A percentile compares a stretch with the other conserved stretches of the same genome.
Conservation (phyloP, 2,329 filamentous ascomycete genomes). For the Boeremia exigua region DNA sequence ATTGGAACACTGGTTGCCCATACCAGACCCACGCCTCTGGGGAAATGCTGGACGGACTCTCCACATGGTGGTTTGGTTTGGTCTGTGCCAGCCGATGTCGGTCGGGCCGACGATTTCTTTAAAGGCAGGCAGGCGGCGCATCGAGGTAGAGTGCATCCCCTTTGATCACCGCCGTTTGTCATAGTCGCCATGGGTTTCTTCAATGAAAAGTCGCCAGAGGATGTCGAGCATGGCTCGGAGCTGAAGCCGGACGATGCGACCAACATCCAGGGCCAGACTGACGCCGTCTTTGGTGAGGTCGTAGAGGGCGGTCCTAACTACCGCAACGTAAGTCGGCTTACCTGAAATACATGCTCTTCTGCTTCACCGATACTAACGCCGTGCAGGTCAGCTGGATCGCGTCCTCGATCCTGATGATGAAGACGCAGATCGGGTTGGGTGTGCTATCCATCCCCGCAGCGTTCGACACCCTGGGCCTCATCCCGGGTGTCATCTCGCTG, state of each 20-base stretch:
- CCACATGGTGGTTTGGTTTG: conserved; percentile 8
- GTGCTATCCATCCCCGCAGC: conserved; percentile 55
- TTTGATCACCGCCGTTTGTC: background rate
- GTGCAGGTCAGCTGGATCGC: conserved; percentile 26
- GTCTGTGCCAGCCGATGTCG: conserved; percentile 18
- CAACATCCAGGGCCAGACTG: conserved; percentile 13
- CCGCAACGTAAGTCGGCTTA: conserved; percentile 13
- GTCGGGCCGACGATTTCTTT: conserved; percentile 19
- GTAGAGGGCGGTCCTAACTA: conserved; percentile 20
- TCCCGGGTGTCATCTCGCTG: conserved; percentile 57
- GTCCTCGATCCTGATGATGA: conserved; percentile 30
- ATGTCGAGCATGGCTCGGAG: conserved; percentile 14
- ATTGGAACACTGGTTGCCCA: background rate
- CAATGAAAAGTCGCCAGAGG: conserved; percentile 8
- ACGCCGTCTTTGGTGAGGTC: conserved; percentile 21
- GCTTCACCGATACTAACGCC: background rate
- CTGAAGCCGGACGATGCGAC: conserved; percentile 10
- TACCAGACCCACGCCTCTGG: conserved; percentile 14
- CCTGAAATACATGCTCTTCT: background rate
- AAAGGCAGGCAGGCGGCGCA: conserved; percentile 6
- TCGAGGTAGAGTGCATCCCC: background rate
- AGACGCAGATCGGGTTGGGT: conserved; percentile 35
- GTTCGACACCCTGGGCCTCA: conserved; percentile 54
- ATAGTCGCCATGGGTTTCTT: conserved; percentile 5
- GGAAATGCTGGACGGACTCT: conserved; percentile 9